These are phyloP conservation scores for Paradendryphiella salina DNA, from an alignment of 2,329 filamentous ascomycete species.

Conservation along the genomic window DNA sequence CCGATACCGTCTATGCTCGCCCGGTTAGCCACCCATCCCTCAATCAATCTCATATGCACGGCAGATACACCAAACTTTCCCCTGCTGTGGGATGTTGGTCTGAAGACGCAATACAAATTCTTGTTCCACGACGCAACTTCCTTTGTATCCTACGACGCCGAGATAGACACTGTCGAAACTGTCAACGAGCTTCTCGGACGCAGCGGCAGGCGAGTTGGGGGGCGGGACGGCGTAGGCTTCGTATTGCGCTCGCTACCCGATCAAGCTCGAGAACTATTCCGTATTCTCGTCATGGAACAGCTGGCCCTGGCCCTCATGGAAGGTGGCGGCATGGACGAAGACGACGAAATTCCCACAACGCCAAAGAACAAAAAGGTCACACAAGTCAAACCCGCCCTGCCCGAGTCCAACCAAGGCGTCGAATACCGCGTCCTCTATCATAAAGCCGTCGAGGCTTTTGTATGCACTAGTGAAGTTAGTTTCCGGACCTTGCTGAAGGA, in stretches of 20 bases:
- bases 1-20: slow-evolving; percentile 73
- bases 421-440: slow-evolving; percentile 93
- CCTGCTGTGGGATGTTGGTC: slow-evolving; percentile 83
- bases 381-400: slow-evolving; percentile 27
- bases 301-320: slow-evolving; percentile 66
- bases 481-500: slow-evolving; percentile 94
- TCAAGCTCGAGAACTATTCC: slow-evolving; percentile 86
- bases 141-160: slow-evolving; percentile 72
- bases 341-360: slow-evolving; percentile 24
- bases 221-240: slow-evolving; percentile 88
- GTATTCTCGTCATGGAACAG: slow-evolving; percentile 81
- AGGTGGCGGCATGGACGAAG: slow-evolving; percentile 30
- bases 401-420: slow-evolving; percentile 62
- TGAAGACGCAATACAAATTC: slow-evolving; percentile 82
- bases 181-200: slow-evolving; percentile 86
- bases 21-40: slow-evolving; percentile 72
- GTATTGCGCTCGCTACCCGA: slow-evolving; percentile 88
- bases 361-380: slow-evolving; percentile 31
- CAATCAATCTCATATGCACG: slow-evolving; percentile 74
- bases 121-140: slow-evolving; percentile 94
- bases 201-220: slow-evolving; percentile 76
- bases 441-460: slow-evolving; percentile 94
- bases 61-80: slow-evolving; percentile 87
- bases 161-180: slow-evolving; percentile 84
- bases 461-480: slow-evolving; percentile 94